A percentile compares a stretch with the other conserved stretches of the same genome.
phyloP scores from a whole-genome alignment of 805 yeast species.

The Blastobotrys chiropterorum region DNA sequence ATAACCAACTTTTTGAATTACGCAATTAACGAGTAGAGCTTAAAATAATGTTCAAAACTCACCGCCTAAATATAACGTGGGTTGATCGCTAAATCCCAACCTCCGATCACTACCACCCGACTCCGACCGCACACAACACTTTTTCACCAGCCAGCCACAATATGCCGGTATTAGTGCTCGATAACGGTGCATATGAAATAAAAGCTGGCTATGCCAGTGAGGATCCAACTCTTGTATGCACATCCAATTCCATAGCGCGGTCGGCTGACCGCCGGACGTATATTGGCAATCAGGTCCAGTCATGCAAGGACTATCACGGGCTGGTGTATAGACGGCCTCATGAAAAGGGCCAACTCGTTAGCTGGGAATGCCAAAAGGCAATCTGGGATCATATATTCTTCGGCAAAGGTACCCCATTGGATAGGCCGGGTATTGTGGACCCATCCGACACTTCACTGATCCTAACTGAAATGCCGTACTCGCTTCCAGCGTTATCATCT shows the following conservation, averaged over 20 bases:
- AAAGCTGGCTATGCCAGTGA: slow-evolving; percentile 50
- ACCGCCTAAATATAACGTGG: too few relatives aligned
- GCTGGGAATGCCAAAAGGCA: slow-evolving; percentile 86
- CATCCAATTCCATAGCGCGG: slow-evolving; percentile 62
- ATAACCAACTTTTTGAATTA: too few relatives aligned
- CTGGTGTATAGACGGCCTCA: slow-evolving; percentile 72
- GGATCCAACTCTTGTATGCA: slow-evolving; percentile 24
- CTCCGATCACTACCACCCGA: too few relatives aligned
- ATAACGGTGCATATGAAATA: slow-evolving; percentile 83
- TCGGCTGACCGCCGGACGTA: slow-evolving; percentile 64
- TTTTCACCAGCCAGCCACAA: too few relatives aligned
- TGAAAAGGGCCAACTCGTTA: slow-evolving; percentile 80
- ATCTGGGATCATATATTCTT: slow-evolving; percentile 82
- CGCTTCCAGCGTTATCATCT: slow-evolving; percentile 72
- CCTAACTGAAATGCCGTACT: slow-evolving; percentile 74
- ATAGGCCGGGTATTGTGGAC: slow-evolving; percentile 22
- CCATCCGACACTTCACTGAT: slow-evolving; percentile 52
- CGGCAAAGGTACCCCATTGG: slow-evolving; percentile 32
- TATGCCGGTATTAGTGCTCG: slow-evolving; percentile 49
- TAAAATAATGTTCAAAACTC: too few relatives aligned
- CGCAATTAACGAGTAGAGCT: too few relatives aligned
- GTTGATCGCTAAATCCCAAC: too few relatives aligned
- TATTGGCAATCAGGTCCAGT: slow-evolving; percentile 59
- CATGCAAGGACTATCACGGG: slow-evolving; percentile 68
- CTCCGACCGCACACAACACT: too few relatives aligned